phyloP scores from a whole-genome alignment of 352 stramenopile species.

The Pythium utonaiense region DNA sequence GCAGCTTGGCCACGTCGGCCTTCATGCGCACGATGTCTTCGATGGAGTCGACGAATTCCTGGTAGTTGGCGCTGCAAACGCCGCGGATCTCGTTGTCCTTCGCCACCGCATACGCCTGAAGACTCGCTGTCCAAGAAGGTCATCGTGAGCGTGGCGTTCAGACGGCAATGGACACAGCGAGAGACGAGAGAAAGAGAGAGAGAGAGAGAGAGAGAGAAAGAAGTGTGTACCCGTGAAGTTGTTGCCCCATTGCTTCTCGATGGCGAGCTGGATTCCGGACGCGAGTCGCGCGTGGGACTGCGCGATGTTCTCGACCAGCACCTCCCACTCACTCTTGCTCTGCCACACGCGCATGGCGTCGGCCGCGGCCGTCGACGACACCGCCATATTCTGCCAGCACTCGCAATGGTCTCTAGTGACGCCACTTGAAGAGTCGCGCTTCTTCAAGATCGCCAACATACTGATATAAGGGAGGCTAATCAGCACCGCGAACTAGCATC shows the following conservation, averaged over 20 bases:
- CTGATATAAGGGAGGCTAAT: not conserved
- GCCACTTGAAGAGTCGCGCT: no score
- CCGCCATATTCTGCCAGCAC: conserved; percentile 6
- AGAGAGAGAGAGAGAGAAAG: no score
- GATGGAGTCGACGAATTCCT: conserved; percentile 79
- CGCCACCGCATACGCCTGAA: conserved; percentile 48
- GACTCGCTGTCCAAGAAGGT: no score
- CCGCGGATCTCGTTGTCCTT: conserved; percentile 75
- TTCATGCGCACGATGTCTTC: conserved; percentile 85
- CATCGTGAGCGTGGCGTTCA: no score
- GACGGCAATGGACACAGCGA: no score
- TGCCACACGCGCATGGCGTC: conserved; percentile 38
- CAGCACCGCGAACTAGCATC: no score
- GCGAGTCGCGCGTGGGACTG: conserved; percentile 66
- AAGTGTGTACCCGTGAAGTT: conserved; percentile 74
- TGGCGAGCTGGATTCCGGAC: conserved; percentile 70
- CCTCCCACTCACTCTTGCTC: conserved; percentile 69
- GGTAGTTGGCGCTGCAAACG: conserved; percentile 77
- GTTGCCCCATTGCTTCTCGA: conserved; percentile 79
- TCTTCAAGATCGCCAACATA: not conserved
- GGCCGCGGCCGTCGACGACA: not conserved
- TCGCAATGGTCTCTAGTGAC: no score
- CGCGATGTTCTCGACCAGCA: conserved; percentile 78
- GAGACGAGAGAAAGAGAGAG: no score
- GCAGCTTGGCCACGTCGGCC: conserved; percentile 57